A percentile compares a stretch with the other conserved stretches of the same genome.
phyloP scores from a whole-genome alignment of 257 asterid genomes.

The Penstemon eatonii region DNA sequence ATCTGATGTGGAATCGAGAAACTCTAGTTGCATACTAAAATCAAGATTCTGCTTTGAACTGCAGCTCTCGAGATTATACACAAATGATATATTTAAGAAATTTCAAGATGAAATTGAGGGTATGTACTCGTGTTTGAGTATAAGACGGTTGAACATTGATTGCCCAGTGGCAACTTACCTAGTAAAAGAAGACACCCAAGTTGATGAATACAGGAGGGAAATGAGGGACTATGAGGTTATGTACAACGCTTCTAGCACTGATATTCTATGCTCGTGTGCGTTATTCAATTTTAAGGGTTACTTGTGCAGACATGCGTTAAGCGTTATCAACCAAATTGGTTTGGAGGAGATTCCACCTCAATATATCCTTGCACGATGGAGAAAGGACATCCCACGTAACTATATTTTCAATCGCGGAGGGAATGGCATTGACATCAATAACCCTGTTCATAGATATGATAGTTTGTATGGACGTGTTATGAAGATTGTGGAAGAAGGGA shows the following conservation, averaged over 20 bases:
- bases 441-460: slow-evolving; percentile 58
- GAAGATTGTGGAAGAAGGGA: slow-evolving; percentile 55
- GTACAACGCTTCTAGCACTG: slow-evolving; percentile 41
- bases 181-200: slow-evolving; percentile 44
- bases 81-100: slow-evolving; percentile 34
- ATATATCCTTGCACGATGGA: slow-evolving; percentile 60
- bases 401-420: slow-evolving; percentile 34
- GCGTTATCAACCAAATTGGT: slow-evolving; percentile 50
- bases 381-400: slow-evolving; percentile 46
- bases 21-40: slow-evolving; percentile 36
- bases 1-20: slow-evolving; percentile 47
- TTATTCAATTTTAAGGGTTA: slow-evolving; percentile 61
- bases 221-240: slow-evolving; percentile 50
- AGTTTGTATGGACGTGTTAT: slow-evolving; percentile 40
- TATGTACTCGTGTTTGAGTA: slow-evolving; percentile 40
- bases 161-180: slow-evolving; percentile 37
- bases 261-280: slow-evolving; percentile 46
- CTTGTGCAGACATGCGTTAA: slow-evolving; percentile 56
- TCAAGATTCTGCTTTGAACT: slow-evolving; percentile 47
- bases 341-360: slow-evolving; percentile 62
- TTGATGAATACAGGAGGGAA: slow-evolving; percentile 38
- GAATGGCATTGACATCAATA: slow-evolving; percentile 45
- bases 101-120: slow-evolving; percentile 59
- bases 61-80: slow-evolving; percentile 54
- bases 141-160: slow-evolving; percentile 39